Base-by-base conservation (phyloP, 2,329 filamentous ascomycete species). In the Corinectria fuckeliana region DNA sequence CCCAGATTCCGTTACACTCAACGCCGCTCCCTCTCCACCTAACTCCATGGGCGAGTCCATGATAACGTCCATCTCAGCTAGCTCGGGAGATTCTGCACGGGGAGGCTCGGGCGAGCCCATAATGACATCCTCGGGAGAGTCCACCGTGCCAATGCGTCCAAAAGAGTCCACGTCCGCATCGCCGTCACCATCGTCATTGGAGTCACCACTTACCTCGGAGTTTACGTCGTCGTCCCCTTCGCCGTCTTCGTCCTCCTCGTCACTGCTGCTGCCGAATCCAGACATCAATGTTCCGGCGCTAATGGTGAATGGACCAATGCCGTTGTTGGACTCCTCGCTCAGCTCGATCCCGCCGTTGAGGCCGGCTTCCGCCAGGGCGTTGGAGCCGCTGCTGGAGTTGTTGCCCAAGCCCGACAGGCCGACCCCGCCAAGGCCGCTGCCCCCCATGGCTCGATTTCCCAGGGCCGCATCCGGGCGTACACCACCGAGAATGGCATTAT, bases 401-500 rank as follows among this genome's bases (percentile, higher is more conserved):
- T 72, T 68, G 36, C 76, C 78, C 4, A 85, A 74, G 20, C 81
- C 78, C 4, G 78, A 79, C 7, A 85, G 72, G 7, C 82, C 82
- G 47, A 82, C 80, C 4, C 80, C 80, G 5, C 79, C 80, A 4
- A 85, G 73, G 20, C 81, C 75, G 30, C 67, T 79, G 51, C 78
- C 78, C 3, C 80, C 79, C 68, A 83, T 76, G 50, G 89, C 87
- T 56, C 93, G 86, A 70, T 93, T 91, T 39, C 89, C 92, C 68
- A 96, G 86, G 20, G 91, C 91, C 74, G 96, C 90, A 68, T 98
- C 95, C 1, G 95, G 95, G 61, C 95, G 87, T 10, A 98, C 93
- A 5, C 95, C 95, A 45, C 95, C 95, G 5, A 99, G 88, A 52
- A 98, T 97, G n/a, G 95, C 95, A 73, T 99, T 99, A 72, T 99